Percentiles rank a stretch among this genome's conserved stretches.
phyloP scores from a whole-genome alignment of 2,329 filamentous ascomycete genomes.

The Lasiodiplodia citricola region DNA sequence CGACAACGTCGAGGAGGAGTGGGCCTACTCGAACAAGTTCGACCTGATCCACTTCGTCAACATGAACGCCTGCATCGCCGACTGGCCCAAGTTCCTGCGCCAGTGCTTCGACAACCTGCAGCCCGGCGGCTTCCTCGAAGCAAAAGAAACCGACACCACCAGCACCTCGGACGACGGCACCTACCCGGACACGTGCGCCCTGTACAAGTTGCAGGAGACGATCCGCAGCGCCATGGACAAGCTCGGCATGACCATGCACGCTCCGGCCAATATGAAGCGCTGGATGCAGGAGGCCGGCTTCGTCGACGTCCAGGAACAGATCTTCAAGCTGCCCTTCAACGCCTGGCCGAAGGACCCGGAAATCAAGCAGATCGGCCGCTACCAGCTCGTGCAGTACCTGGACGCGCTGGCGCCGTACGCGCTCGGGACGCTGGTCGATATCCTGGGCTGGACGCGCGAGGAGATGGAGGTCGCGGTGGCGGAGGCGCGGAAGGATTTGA shows the following conservation, averaged over 20 bases:
- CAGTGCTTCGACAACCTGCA: conserved; percentile 44
- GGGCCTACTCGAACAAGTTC: conserved; percentile 36
- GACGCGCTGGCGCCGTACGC: conserved; percentile 28
- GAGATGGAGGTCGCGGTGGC: conserved; percentile 28
- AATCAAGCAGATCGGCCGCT: conserved; percentile 28
- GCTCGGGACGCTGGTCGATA: conserved; percentile 22
- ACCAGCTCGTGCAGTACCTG: conserved; percentile 29
- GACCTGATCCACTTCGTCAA: conserved; percentile 35
- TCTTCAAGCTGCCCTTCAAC: conserved; percentile 30
- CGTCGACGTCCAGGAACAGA: conserved; percentile 28
- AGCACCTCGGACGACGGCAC: conserved; percentile 17
- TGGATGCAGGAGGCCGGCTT: conserved; percentile 31
- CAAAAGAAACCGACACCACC: conserved; percentile 48
- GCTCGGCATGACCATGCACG: conserved; percentile 13
- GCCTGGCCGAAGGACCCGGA: conserved; percentile 27
- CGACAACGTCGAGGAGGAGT: conserved; percentile 51
- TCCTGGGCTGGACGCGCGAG: conserved; percentile 23
- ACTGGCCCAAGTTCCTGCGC: conserved; percentile 35
- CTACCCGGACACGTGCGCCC: conserved; percentile 32
- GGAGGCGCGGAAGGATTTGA: conserved; percentile 29
- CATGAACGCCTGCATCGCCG: conserved; percentile 33
- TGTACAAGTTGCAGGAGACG: conserved; percentile 9
- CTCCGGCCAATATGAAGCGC: conserved; percentile 30
- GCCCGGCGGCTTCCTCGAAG: conserved; percentile 58
- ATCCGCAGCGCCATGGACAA: conserved; percentile 16